Percentiles rank a stretch among this genome's conserved stretches.
Evolutionary conservation across 2,329 filamentous ascomycete species (phyloP).

Genomic region (Fusarium multiceps): DNA sequence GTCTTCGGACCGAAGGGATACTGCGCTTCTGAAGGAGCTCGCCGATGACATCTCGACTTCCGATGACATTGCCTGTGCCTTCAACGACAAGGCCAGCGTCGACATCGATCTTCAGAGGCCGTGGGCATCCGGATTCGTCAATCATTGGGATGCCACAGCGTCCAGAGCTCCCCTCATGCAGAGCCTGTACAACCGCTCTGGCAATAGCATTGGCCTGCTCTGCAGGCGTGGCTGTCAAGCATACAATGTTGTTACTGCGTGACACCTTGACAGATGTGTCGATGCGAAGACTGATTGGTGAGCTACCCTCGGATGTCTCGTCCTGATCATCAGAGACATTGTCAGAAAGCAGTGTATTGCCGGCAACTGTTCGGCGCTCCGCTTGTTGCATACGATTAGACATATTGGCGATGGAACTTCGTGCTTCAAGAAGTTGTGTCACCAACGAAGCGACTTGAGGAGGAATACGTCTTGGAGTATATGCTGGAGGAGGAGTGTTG

Average conservation of each 20-base stretch:
- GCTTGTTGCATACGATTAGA: constrained; percentile 1
- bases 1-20: constrained; percentile 23
- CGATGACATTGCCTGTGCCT: constrained; percentile 59
- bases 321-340: constrained; percentile 32
- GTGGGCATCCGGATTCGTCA: constrained; percentile 56
- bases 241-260: constrained; percentile 62
- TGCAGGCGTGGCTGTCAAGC: constrained; percentile 54
- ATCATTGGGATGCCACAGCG: constrained; percentile 59
- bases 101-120: constrained; percentile 57
- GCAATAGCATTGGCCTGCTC: constrained; percentile 57
- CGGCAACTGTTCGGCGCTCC: constrained; percentile 19
- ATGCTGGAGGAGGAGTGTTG: constrained; percentile 48
- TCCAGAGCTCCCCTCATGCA: constrained; percentile 56
- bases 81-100: constrained; percentile 59
- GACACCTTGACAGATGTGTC: constrained; percentile 60
- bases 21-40: constrained; percentile 45
- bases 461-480: constrained; percentile 41
- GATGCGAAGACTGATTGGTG: constrained; percentile 60
- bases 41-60: constrained; percentile 47
- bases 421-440: constrained; percentile 32
- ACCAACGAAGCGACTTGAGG: constrained; percentile 31
- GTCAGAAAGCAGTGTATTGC: constrained; percentile 12
- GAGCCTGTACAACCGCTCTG: constrained; percentile 56
- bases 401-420: constrained; percentile 9
- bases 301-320: constrained; percentile 43